Percentiles rank a stretch among this genome's conserved stretches.
These are phyloP conservation scores for Volvariella volvacea DNA, from an alignment of 1,284 basidiomycete species.

Conservation along the genomic window DNA sequence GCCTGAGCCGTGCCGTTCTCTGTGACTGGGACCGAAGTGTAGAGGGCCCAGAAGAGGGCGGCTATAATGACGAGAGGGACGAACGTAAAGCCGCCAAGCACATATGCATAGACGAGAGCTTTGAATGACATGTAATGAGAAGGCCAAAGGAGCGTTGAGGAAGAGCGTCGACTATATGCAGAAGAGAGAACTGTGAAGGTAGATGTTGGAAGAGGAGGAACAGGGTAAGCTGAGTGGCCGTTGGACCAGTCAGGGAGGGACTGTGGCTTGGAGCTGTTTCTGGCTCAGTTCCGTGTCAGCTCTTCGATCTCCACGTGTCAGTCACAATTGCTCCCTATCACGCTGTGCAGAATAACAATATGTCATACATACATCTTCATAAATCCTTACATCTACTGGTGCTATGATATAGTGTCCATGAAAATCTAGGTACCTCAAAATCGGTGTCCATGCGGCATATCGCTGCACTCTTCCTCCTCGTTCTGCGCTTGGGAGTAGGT, in stretches of 20 bases:
- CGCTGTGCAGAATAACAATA: too few relatives aligned
- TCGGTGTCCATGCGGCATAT: too few relatives aligned
- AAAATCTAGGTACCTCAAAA: too few relatives aligned
- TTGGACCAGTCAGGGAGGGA: not conserved
- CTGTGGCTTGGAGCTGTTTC: slow-evolving; percentile 1
- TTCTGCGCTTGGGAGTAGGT: not conserved
- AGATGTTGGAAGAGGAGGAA: not conserved
- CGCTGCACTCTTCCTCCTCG: too few relatives aligned
- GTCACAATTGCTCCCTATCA: too few relatives aligned
- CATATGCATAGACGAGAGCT: slow-evolving; percentile 71
- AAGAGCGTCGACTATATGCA: slow-evolving; percentile 2
- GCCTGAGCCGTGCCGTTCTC: slow-evolving; percentile 32
- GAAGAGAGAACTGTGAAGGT: not conserved
- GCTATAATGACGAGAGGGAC: slow-evolving; percentile 64
- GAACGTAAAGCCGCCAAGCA: slow-evolving; percentile 85
- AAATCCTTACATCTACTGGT: too few relatives aligned
- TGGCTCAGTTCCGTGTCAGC: too few relatives aligned
- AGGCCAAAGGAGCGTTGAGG: slow-evolving; percentile 5
- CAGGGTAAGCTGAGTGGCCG: not conserved
- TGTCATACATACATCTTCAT: too few relatives aligned
- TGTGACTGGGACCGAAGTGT: slow-evolving; percentile 74
- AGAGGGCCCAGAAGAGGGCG: slow-evolving; percentile 55
- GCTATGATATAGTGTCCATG: too few relatives aligned
- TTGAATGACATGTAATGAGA: slow-evolving; percentile 52
- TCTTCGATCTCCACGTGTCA: too few relatives aligned